Base-by-base conservation (phyloP, 306 rosid genomes). In the Corylus heterophylla region DNA sequence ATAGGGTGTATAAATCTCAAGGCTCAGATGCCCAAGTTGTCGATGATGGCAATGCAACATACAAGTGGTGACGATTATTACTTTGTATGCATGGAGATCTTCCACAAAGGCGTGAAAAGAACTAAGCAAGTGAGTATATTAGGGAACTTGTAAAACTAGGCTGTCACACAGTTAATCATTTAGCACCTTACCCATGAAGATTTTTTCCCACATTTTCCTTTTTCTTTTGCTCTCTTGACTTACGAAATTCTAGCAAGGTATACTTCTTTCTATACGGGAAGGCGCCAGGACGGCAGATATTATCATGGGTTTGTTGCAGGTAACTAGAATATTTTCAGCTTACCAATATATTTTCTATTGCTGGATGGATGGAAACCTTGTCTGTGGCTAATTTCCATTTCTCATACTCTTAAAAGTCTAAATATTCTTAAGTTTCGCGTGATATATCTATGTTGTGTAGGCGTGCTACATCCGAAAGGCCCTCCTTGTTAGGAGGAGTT, bases 291-390 rank as follows among this genome's bases (percentile, higher is more conserved):
- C 92, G 4, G 37, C 83, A 54, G 86, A 94, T 74, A 62, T 89
- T 76, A 87, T 79, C 78, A 83, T 8, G 82, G 97, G 96, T 77
- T 84, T 94, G 77, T 81, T 94, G 77, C 98, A 94, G 98, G 98
- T 94, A 72, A 75, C 25, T 69, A 42, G 45, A 42, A 42, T 42
- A 5, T 42, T 39, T 42, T 42, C 45, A 22, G 25, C 25, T 22
- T 22, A 10, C 69, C 51, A 44, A 18, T 76, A 74, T 76, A 10
- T 52, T 42, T 42, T 42, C 45, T 42, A 5, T 72, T 78, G 58
- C 45, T 75, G 45, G 45, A 42, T 42, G 66, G 25, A 59, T 63
- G 45, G 51, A 71, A 6, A 67, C 50, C 51, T 70, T 63, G 3
- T 79, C 4, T 45, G 50, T 42, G 45, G 45, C 45, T 39, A 14